Evolutionary conservation across 2,329 filamentous ascomycete genomes (phyloP).

Genomic region (Aschersonia sp.): DNA sequence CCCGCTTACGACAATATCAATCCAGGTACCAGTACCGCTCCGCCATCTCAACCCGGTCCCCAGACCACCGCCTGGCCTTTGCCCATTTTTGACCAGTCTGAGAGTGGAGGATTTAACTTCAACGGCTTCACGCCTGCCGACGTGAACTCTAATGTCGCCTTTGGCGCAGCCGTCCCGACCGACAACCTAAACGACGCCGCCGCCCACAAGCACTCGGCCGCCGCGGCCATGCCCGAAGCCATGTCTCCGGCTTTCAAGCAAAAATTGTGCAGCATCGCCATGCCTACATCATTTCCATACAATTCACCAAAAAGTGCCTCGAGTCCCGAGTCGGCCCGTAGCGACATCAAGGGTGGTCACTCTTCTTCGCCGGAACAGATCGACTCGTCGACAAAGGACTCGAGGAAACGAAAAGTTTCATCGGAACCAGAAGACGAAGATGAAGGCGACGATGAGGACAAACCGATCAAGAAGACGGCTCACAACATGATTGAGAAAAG

Average conservation of each 20-base stretch:
- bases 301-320: conserved; percentile 42
- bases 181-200: neutral
- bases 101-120: conserved; percentile 15
- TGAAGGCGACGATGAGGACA: conserved; percentile 42
- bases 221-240: conserved; percentile 27
- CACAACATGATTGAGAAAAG: conserved; percentile 98
- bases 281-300: conserved; percentile 48
- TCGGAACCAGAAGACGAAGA: conserved; percentile 37
- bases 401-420: conserved; percentile 57
- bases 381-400: conserved; percentile 29
- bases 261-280: conserved; percentile 47
- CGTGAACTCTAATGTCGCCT: conserved; percentile 21
- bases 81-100: conserved; percentile 19
- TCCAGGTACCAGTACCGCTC: conserved; percentile 15
- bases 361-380: conserved; percentile 46
- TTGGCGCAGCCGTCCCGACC: conserved; percentile 5
- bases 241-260: conserved; percentile 38
- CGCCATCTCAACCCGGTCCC: conserved; percentile 17
- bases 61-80: conserved; percentile 19
- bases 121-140: conserved; percentile 17
- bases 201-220: conserved; percentile 3
- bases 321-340: conserved; percentile 41
- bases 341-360: conserved; percentile 29
- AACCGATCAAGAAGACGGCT: conserved; percentile 69
- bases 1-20: conserved; percentile 33